Evolutionary conservation across 208 protist species (phyloP).

Genomic region (Polymyxa betae): DNA sequence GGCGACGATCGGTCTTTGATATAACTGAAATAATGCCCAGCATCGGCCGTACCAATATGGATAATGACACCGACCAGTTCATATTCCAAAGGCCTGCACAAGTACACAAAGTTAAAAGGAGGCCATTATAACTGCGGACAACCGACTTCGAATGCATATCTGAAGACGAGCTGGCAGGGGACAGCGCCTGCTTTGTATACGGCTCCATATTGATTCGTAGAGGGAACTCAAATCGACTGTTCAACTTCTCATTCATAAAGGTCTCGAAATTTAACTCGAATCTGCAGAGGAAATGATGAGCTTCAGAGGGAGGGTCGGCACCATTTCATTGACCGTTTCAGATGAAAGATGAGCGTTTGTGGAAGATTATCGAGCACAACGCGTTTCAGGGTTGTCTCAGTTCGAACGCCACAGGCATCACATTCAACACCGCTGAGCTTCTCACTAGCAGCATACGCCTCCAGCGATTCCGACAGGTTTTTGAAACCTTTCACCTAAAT

Average conservation of each 20-base stretch:
- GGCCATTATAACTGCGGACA: no score
- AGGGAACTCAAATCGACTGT: conserved; percentile 52
- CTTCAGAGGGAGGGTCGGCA: not conserved
- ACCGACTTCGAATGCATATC: not conserved
- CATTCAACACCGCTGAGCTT: conserved; percentile 50
- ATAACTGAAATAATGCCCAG: conserved; percentile 63
- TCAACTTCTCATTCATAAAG: conserved; percentile 51
- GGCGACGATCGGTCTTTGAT: conserved; percentile 43
- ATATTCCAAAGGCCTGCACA: conserved; percentile 57
- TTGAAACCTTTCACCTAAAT: conserved; percentile 1
- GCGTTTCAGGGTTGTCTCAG: conserved; percentile 46
- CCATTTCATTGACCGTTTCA: conserved; percentile 38
- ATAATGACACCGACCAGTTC: conserved; percentile 57
- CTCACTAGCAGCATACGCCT: conserved; percentile 54
- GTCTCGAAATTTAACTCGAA: conserved; percentile 57
- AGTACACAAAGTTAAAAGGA: not conserved
- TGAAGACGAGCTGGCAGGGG: not conserved
- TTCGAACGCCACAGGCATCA: conserved; percentile 35
- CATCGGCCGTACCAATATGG: conserved; percentile 54
- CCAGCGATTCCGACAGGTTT: conserved; percentile 35
- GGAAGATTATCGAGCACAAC: conserved; percentile 51
- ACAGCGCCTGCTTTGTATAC: conserved; percentile 53
- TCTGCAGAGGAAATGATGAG: not conserved
- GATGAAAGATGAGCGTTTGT: conserved; percentile 52
- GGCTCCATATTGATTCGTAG: conserved; percentile 56